phyloP scores from a whole-genome alignment of 2,329 filamentous ascomycete genomes.

The Lachnellula arida region DNA sequence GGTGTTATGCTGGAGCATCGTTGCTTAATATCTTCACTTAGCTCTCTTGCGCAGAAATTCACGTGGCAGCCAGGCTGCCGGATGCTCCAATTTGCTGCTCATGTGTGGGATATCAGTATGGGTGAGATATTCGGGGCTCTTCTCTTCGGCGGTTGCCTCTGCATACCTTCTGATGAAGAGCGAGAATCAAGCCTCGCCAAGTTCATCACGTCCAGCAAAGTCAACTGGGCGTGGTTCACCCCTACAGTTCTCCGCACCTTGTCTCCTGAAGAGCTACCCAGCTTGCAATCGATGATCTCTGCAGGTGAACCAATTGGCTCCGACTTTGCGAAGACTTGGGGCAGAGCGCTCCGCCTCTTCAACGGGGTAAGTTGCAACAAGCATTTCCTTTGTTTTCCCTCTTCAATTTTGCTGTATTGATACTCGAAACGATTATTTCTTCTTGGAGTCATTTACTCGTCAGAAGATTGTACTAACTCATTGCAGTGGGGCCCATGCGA shows the following conservation, averaged over 20 bases:
- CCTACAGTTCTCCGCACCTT: not conserved
- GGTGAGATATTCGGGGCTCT: not conserved
- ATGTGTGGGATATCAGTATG: not conserved
- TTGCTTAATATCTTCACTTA: not conserved
- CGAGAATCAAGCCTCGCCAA: not conserved
- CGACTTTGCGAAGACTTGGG: no score
- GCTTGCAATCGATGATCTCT: not conserved
- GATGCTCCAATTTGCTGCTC: not conserved
- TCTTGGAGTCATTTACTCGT: no score
- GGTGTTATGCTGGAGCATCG: not conserved
- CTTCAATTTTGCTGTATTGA: no score
- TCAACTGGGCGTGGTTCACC: not conserved
- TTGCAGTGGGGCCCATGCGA: no score
- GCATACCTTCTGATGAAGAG: conserved; percentile 2
- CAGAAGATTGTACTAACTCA: no score
- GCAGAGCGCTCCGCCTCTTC: no score
- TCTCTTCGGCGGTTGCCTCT: conserved; percentile 2
- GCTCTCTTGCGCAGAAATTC: not conserved
- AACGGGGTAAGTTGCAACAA: no score
- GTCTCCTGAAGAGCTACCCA: not conserved
- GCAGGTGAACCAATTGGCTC: no score
- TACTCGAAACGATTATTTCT: no score
- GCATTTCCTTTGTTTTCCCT: no score
- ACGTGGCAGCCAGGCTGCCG: not conserved
- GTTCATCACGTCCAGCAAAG: not conserved